These are phyloP conservation scores for Rhytidiadelphus loreus DNA, from an alignment of 225 moss, liverwort and hornwort genomes.

Conservation along the genomic window DNA sequence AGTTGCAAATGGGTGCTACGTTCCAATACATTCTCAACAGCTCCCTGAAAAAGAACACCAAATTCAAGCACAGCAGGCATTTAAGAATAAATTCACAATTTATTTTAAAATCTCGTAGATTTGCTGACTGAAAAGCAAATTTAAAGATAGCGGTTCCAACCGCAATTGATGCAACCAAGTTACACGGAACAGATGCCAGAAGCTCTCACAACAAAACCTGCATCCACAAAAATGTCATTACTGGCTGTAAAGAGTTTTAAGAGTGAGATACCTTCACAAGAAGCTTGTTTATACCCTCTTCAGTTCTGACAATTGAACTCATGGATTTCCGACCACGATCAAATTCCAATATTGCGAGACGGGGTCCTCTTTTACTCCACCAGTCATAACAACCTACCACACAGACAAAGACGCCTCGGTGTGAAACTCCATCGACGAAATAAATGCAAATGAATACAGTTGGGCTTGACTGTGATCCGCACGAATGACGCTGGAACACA, in stretches of 20 bases:
- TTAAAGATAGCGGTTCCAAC: background rate
- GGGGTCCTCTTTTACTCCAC: conserved; percentile 39
- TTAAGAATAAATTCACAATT: background rate
- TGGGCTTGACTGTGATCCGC: background rate
- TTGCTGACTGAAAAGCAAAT: background rate
- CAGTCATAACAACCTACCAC: conserved; percentile 64
- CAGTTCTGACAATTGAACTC: conserved; percentile 54
- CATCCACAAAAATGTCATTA: background rate
- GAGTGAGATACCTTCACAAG: conserved; percentile 61
- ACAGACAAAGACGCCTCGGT: background rate
- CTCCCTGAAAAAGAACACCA: conserved; percentile 43
- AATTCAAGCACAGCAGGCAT: background rate
- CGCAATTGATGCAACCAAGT: background rate
- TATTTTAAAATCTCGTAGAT: background rate
- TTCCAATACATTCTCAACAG: conserved; percentile 79
- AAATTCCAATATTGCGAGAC: conserved; percentile 62
- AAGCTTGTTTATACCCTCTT: conserved; percentile 50
- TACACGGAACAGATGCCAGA: background rate
- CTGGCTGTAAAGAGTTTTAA: background rate
- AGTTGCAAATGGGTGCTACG: conserved; percentile 63
- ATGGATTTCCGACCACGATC: conserved; percentile 88
- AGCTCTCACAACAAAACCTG: background rate
- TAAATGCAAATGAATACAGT: background rate
- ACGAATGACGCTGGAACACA: background rate
- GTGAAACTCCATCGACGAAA: background rate